phyloP scores from a whole-genome alignment of 108 stramenopile genomes.

The Craspedostauros australis region DNA sequence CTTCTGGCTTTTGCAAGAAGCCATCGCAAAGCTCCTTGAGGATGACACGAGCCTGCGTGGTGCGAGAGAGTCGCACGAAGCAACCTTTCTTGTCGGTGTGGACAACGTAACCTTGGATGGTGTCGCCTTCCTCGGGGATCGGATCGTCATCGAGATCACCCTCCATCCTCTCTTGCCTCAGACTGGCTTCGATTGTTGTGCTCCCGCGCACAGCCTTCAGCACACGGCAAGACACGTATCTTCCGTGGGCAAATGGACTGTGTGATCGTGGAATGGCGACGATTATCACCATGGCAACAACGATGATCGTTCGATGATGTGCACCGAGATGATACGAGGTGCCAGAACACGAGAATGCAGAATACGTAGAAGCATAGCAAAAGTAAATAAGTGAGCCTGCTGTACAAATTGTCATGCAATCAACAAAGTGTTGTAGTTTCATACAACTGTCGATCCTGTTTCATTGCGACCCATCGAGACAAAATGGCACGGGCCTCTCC shows the following conservation, averaged over 20 bases:
- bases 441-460: conserved; percentile 61
- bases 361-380: too few relatives aligned
- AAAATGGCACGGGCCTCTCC: conserved; percentile 60
- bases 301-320: too few relatives aligned
- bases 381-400: too few relatives aligned
- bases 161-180: conserved; percentile 54
- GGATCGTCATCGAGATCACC: conserved; percentile 74
- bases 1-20: conserved; percentile 70
- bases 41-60: conserved; percentile 76
- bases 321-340: too few relatives aligned
- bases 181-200: conserved; percentile 60
- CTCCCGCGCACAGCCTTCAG: conserved; percentile 35
- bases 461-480: conserved; percentile 68
- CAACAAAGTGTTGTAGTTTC: conserved; percentile 20
- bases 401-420: conserved; percentile 11
- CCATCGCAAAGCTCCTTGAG: conserved; percentile 87
- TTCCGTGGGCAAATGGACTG: conserved; percentile 38
- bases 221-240: conserved; percentile 63
- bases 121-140: conserved; percentile 57
- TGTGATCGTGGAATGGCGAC: too few relatives aligned
- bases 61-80: conserved; percentile 79
- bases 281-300: too few relatives aligned
- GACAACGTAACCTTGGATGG: conserved; percentile 81
- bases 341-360: too few relatives aligned
- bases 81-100: conserved; percentile 87